Percentiles rank a stretch among this genome's conserved stretches.
These are phyloP conservation scores for Psilocybe cubensis DNA, from an alignment of 768 basidiomycete genomes.

Conservation along the genomic window DNA sequence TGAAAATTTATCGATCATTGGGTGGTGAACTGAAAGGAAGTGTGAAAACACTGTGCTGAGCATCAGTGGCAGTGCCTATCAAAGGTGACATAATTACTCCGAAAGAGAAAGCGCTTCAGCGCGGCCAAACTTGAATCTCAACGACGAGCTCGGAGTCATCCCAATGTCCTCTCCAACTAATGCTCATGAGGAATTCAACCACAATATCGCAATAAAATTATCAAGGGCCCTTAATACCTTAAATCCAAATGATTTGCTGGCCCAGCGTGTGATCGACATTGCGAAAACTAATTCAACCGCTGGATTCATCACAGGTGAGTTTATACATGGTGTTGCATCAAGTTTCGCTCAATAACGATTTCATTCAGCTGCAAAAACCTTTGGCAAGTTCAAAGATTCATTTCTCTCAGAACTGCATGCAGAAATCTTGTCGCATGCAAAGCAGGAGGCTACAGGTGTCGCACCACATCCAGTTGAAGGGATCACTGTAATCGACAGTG, in stretches of 20 bases:
- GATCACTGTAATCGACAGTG: conserved; percentile 77
- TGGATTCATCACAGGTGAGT: conserved; percentile 70
- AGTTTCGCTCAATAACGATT: conserved; percentile 2
- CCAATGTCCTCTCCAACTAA: conserved; percentile 30
- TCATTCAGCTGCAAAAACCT: conserved; percentile 68
- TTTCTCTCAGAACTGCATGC: conserved; percentile 79
- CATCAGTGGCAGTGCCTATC: neutral
- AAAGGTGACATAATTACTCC: conserved; percentile 3
- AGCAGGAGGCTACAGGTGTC: conserved; percentile 62
- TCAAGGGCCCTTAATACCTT: conserved; percentile 79
- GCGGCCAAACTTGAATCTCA: conserved; percentile 7
- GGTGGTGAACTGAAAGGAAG: no score
- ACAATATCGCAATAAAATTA: conserved; percentile 76
- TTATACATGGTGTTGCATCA: neutral
- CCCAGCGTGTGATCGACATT: conserved; percentile 77
- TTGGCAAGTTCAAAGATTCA: conserved; percentile 85
- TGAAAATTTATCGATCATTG: no score
- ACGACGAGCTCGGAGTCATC: conserved; percentile 16
- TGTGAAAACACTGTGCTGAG: no score
- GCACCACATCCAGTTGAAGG: conserved; percentile 68
- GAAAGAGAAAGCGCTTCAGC: neutral
- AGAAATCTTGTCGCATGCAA: conserved; percentile 74
- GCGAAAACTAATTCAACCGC: conserved; percentile 68
- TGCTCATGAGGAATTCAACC: conserved; percentile 51
- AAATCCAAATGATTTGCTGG: conserved; percentile 85